Conservation (phyloP, 345 rosid genomes). For the Mangifera indica region DNA sequence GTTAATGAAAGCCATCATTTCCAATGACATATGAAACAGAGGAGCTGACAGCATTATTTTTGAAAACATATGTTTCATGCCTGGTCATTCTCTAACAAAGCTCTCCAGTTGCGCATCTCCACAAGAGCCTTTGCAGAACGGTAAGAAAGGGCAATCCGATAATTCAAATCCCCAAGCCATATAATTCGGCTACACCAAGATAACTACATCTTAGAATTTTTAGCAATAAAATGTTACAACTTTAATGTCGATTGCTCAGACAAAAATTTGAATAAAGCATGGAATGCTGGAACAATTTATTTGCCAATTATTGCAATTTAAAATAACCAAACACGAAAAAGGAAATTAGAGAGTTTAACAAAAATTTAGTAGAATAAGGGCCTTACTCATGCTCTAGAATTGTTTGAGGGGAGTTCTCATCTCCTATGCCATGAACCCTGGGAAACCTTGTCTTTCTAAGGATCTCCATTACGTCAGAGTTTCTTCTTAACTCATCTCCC, state of each 20-base stretch:
- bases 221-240: neutral
- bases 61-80: slow-evolving; percentile 35
- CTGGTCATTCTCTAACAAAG: slow-evolving; percentile 92
- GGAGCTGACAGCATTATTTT: neutral
- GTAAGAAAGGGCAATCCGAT: slow-evolving; percentile 85
- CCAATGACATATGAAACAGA: neutral
- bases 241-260: neutral
- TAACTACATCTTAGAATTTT: slow-evolving; percentile 7
- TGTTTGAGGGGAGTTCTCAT: slow-evolving; percentile 78
- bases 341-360: neutral
- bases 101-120: slow-evolving; percentile 97
- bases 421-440: slow-evolving; percentile 53
- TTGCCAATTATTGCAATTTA: neutral
- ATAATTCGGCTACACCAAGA: slow-evolving; percentile 66
- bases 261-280: neutral
- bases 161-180: slow-evolving; percentile 98
- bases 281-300: neutral
- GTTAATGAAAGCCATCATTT: neutral
- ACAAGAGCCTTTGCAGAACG: slow-evolving; percentile 87
- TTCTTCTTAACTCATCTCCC: slow-evolving; percentile 89
- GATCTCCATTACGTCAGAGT: slow-evolving; percentile 96
- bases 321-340: neutral
- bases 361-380: neutral
- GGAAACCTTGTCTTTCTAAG: slow-evolving; percentile 96
- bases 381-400: slow-evolving; percentile 86